A percentile compares a stretch with the other conserved stretches of the same genome.
Evolutionary conservation across 2,329 filamentous ascomycete genomes (phyloP).

Genomic region (Trichoderma cornu-damae): DNA sequence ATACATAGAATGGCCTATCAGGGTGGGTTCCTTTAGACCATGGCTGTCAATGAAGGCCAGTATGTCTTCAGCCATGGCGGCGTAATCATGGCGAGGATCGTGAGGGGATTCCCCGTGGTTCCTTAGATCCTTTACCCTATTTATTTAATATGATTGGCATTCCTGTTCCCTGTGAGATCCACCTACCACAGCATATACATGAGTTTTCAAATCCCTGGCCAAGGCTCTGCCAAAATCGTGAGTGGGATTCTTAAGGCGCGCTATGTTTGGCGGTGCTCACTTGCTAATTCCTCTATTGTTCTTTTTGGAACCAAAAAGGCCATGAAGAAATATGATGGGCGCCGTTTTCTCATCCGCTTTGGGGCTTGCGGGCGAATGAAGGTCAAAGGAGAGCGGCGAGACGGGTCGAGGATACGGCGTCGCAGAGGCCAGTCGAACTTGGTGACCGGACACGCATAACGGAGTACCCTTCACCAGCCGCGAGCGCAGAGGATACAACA

Average conservation of each 20-base stretch:
- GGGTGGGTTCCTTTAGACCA: slow-evolving; percentile 60
- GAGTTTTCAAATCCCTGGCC: slow-evolving; percentile 71
- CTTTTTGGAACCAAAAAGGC: slow-evolving; percentile 90
- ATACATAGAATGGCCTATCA: slow-evolving; percentile 93
- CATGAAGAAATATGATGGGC: slow-evolving; percentile 85
- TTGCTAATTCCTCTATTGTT: slow-evolving; percentile 94
- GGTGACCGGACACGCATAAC: background rate
- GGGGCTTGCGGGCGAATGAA: slow-evolving; percentile 53
- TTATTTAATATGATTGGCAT: slow-evolving; percentile 14
- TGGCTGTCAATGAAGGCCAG: slow-evolving; percentile 71
- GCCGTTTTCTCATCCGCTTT: slow-evolving; percentile 37
- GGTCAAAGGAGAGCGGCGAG: slow-evolving; percentile 55
- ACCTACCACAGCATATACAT: slow-evolving; percentile 74
- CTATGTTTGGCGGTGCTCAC: slow-evolving; percentile 44
- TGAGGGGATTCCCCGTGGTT: slow-evolving; percentile 94
- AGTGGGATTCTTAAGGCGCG: slow-evolving; percentile 7
- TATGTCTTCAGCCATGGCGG: slow-evolving; percentile 76
- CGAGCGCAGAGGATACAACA: slow-evolving; percentile 4
- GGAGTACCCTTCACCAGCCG: background rate
- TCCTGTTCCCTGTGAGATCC: slow-evolving; percentile 5
- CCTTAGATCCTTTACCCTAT: slow-evolving; percentile 63
- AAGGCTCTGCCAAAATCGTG: slow-evolving; percentile 54
- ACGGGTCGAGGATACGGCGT: slow-evolving; percentile 16
- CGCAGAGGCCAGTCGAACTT: background rate
- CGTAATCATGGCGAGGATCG: slow-evolving; percentile 69